Base-by-base conservation (phyloP, 2,329 filamentous ascomycete species). In the Epichloe bromicola region DNA sequence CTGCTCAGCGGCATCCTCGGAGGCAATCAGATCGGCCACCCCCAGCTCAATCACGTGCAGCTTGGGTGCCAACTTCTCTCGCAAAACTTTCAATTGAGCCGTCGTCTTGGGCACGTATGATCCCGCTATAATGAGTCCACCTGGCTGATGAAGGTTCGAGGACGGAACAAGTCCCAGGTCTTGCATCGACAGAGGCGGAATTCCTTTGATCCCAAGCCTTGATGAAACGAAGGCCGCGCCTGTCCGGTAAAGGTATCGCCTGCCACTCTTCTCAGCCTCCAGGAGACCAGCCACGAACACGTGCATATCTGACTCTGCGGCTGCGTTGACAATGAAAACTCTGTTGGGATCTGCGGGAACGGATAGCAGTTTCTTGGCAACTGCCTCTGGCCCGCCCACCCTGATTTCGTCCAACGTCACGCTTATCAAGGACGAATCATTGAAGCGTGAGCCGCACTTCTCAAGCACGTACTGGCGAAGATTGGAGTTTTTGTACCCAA, bases 81-180 rank as follows among this genome's bases (percentile, higher is more conserved):
- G 61, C 19, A 79, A 59, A 2, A 61, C 59, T 33, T 71, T 66
- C 2, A 79, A 63, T 54, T 80, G 76, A 0, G 72, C 70, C 0
- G 76, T 80, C 3, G 77, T 80, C 56, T 79, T 79, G 2, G 75
- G 74, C 0, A 79, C 75, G 51, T 80, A 79, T 0, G 73, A 76
- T 0, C 77, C 76, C 0, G 75, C 75, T 30, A 80, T 67, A 26
- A 79, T 71, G 4, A 80, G 58, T 0, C 75, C 76, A 1, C 76
- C 76, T 5, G 52, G 20, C 15, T 34, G 47, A 17, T n/a, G 39
- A 6, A 17, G 12, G 2, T 17, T 15, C n/a, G 23, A 15, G 20
- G 14, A 14, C 10, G n/a, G 8, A 19, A 33, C 19, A 5, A 71
- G 61, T 3, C 65, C 54, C 1, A 79, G 64, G 34, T 75, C 66